These are phyloP conservation scores for Mycena vulgaris DNA, from an alignment of 768 basidiomycete genomes.

Conservation along the genomic window DNA sequence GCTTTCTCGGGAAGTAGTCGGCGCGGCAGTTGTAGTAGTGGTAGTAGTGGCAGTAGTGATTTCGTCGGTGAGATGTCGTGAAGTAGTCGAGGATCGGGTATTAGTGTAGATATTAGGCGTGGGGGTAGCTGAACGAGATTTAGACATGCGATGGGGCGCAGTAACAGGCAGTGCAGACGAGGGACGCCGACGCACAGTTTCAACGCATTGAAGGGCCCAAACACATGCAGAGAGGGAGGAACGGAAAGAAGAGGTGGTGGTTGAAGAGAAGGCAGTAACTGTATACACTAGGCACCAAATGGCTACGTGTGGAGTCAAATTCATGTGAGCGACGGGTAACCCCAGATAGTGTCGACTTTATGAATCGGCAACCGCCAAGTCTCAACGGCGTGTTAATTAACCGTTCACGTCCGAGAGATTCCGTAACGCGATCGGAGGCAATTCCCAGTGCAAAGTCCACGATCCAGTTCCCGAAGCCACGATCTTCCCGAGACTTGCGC, in stretches of 20 bases:
- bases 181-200: slow-evolving; percentile 36
- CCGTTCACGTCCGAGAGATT: slow-evolving; percentile 18
- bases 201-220: slow-evolving; percentile 36
- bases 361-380: slow-evolving; percentile 33
- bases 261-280: slow-evolving; percentile 12
- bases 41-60: slow-evolving; percentile 48
- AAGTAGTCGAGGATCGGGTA: slow-evolving; percentile 56
- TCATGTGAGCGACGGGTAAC: slow-evolving; percentile 34
- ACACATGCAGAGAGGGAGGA: slow-evolving; percentile 28
- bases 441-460: background rate
- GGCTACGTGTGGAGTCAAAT: slow-evolving; percentile 28
- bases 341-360: slow-evolving; percentile 34
- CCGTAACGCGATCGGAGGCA: slow-evolving; percentile 33
- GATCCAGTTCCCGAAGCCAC: slow-evolving; percentile 3
- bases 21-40: slow-evolving; percentile 34
- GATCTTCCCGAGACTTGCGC: background rate
- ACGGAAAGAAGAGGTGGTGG: slow-evolving; percentile 21
- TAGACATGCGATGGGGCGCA: slow-evolving; percentile 60
- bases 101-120: slow-evolving; percentile 60
- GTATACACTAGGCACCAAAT: slow-evolving; percentile 24
- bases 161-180: slow-evolving; percentile 36
- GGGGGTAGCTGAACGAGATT: slow-evolving; percentile 62
- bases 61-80: slow-evolving; percentile 61
- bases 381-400: slow-evolving; percentile 27
- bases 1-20: slow-evolving; percentile 40